Conservation (phyloP, 768 basidiomycete species). For the Mycena vitilis region DNA sequence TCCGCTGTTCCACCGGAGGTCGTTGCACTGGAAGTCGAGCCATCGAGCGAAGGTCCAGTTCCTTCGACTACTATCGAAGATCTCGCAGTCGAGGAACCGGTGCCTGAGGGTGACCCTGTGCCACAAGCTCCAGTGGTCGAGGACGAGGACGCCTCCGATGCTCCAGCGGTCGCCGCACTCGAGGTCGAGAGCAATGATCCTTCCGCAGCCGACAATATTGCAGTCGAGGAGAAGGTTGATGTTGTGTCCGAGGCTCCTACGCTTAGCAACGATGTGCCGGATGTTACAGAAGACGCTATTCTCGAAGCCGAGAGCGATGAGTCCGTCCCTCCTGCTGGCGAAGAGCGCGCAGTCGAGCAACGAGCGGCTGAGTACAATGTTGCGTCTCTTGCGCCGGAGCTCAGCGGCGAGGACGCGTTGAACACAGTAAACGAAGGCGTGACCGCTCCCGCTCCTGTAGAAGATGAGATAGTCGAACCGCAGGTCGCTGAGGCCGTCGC, state of each 20-base stretch:
- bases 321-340: not conserved
- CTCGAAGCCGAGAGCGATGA: not conserved
- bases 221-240: not conserved
- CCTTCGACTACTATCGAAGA: not conserved
- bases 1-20: not conserved
- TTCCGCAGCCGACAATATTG: not conserved
- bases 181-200: not conserved
- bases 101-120: not conserved
- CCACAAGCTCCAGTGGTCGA: not conserved
- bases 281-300: not conserved
- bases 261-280: not conserved
- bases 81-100: not conserved
- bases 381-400: no score
- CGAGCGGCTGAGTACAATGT: no score
- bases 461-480: not conserved
- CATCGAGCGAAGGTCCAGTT: not conserved
- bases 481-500: no score
- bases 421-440: not conserved
- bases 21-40: not conserved
- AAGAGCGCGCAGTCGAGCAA: not conserved
- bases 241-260: not conserved
- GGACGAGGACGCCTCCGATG: not conserved
- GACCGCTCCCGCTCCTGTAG: no score
- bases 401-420: not conserved
- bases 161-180: not conserved